Percentiles rank a stretch among this genome's conserved stretches.
Evolutionary conservation across 805 yeast species (phyloP).

Genomic region (Starmerella powellii): DNA sequence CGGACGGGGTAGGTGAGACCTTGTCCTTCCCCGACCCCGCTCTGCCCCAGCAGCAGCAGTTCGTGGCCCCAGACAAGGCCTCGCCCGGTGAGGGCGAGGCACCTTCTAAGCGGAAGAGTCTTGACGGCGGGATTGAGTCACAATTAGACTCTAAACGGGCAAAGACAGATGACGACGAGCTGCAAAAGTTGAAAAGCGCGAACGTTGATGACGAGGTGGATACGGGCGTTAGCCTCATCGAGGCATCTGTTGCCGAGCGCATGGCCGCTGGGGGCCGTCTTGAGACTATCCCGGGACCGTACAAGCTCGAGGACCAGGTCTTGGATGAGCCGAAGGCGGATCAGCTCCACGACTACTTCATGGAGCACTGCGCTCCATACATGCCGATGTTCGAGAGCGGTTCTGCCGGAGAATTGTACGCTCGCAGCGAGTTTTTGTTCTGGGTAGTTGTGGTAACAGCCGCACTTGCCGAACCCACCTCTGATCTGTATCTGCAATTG

Average conservation of each 20-base stretch:
- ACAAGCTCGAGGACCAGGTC: conserved; percentile 53
- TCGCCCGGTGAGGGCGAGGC: too few species aligned
- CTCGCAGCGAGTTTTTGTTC: conserved; percentile 71
- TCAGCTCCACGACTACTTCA: conserved; percentile 58
- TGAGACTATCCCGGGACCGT: conserved; percentile 19
- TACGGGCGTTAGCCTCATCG: conserved; percentile 9
- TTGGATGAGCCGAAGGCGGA: conserved; percentile 56
- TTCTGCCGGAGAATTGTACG: conserved; percentile 62
- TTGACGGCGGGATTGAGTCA: background rate
- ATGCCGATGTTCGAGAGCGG: conserved; percentile 66
- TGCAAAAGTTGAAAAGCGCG: too few species aligned
- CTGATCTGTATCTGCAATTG: conserved; percentile 60
- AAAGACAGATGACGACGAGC: background rate
- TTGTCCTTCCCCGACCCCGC: background rate
- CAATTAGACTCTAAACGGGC: background rate
- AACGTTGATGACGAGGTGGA: conserved; percentile 6
- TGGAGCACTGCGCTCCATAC: conserved; percentile 55
- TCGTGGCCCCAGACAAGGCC: too few species aligned
- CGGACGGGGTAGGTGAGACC: conserved; percentile 16
- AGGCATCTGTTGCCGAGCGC: conserved; percentile 16
- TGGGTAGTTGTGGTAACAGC: conserved; percentile 89
- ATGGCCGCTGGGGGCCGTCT: conserved; percentile 19
- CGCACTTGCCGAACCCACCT: conserved; percentile 75
- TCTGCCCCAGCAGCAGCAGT: too few species aligned
- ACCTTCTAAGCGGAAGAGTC: background rate